A percentile compares a stretch with the other conserved stretches of the same genome.
Evolutionary conservation across 2,329 filamentous ascomycete genomes (phyloP).

Genomic region (Penicillium griseofulvum): DNA sequence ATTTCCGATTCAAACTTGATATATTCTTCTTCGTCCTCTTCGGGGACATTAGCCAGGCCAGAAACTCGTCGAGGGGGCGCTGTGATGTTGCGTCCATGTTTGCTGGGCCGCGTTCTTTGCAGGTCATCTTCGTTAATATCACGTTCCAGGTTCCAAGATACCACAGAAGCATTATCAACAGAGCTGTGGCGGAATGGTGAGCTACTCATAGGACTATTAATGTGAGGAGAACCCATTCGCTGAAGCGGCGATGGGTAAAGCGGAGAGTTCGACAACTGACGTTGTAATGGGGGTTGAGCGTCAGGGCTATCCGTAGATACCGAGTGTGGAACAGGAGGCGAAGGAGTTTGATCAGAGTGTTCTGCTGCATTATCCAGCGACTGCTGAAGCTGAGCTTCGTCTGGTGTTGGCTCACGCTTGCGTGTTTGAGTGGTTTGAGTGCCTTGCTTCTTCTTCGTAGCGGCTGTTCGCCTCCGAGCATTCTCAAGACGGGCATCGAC

Average conservation of each 20-base stretch:
- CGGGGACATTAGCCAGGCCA: slow-evolving; percentile 28
- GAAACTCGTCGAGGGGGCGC: slow-evolving; percentile 37
- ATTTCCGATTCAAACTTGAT: neutral
- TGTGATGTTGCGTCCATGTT: slow-evolving; percentile 34
- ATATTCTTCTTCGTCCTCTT: slow-evolving; percentile 28
- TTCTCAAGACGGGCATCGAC: slow-evolving; percentile 33
- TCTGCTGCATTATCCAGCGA: slow-evolving; percentile 26
- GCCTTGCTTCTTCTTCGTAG: slow-evolving; percentile 11
- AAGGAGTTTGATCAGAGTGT: slow-evolving; percentile 33
- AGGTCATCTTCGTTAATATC: slow-evolving; percentile 37
- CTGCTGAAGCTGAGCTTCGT: slow-evolving; percentile 32
- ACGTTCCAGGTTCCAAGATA: slow-evolving; percentile 37
- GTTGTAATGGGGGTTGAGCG: slow-evolving; percentile 21
- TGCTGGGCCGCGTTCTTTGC: slow-evolving; percentile 32
- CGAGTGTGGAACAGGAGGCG: slow-evolving; percentile 34
- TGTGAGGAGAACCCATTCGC: slow-evolving; percentile 14
- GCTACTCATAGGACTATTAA: slow-evolving; percentile 15
- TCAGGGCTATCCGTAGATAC: slow-evolving; percentile 33
- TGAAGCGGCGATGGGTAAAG: slow-evolving; percentile 32
- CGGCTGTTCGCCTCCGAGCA: slow-evolving; percentile 23
- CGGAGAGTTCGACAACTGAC: slow-evolving; percentile 17
- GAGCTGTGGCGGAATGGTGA: slow-evolving; percentile 22
- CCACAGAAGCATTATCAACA: slow-evolving; percentile 34
- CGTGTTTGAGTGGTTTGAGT: slow-evolving; percentile 1
- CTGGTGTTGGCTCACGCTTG: slow-evolving; percentile 36